A percentile compares a stretch with the other conserved stretches of the same genome.
Conservation (phyloP, 106 monocot species). For the Dioscorea zingiberensis region DNA sequence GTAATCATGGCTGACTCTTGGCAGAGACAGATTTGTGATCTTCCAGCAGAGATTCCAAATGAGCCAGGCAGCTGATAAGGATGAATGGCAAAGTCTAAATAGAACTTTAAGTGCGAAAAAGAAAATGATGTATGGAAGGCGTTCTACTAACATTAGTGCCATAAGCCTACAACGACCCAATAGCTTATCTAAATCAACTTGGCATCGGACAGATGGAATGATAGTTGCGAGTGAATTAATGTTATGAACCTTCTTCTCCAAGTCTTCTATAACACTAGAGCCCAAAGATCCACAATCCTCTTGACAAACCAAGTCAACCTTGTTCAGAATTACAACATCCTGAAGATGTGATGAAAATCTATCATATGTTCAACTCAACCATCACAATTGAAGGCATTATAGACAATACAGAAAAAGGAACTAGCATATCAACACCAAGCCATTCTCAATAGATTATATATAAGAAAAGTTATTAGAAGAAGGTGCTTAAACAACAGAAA, state of each 20-base stretch:
- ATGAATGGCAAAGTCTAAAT: conserved; percentile 5
- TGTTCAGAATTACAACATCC: conserved; percentile 96
- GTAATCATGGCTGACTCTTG: conserved; percentile 55
- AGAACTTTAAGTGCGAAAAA: not conserved
- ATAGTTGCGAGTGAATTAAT: conserved; percentile 79
- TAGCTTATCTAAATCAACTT: conserved; percentile 70
- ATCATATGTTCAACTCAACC: not conserved
- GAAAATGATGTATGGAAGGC: not conserved
- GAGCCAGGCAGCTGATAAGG: conserved; percentile 48
- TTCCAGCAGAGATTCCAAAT: conserved; percentile 63
- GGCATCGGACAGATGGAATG: conserved; percentile 63
- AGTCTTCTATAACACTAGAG: conserved; percentile 21
- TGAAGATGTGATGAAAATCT: conserved; percentile 21
- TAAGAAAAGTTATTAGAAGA: no score
- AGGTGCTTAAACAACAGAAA: not conserved
- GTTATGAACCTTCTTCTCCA: conserved; percentile 57
- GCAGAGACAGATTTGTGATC: conserved; percentile 34
- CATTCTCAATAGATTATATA: no score
- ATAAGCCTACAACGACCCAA: conserved; percentile 79
- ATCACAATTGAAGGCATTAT: not conserved
- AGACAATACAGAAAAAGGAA: no score
- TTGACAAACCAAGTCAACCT: conserved; percentile 65
- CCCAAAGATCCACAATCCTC: conserved; percentile 15
- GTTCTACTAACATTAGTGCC: conserved; percentile 57
- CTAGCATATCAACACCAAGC: no score